A percentile compares a stretch with the other conserved stretches of the same genome.
phyloP scores from a whole-genome alignment of 192 early-diverging fungal genomes.

The Linderina pennispora region DNA sequence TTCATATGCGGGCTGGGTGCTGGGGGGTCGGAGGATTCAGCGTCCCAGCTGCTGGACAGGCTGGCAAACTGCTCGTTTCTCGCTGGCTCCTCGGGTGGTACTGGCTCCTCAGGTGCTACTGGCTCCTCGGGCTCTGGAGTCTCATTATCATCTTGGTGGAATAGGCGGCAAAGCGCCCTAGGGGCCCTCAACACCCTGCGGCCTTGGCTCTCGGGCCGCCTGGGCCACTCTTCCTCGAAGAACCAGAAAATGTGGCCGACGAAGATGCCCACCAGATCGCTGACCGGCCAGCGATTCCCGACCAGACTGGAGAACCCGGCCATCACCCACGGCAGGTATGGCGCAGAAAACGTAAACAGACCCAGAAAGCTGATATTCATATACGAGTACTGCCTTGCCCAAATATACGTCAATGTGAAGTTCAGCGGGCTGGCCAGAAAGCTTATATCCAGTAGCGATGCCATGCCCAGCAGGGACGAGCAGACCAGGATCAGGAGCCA shows the following conservation, averaged over 20 bases:
- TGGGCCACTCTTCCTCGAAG: constrained; percentile 91
- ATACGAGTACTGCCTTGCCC: constrained; percentile 94
- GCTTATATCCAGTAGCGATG: constrained; percentile 47
- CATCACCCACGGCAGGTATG: constrained; percentile 88
- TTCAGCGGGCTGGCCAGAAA: constrained; percentile 82
- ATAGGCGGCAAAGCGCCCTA: constrained; percentile 13
- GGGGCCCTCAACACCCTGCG: constrained; percentile 17
- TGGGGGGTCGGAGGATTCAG: too few species aligned
- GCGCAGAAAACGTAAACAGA: constrained; percentile 84
- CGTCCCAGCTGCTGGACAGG: too few species aligned
- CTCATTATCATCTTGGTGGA: constrained; percentile 28
- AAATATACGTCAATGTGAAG: constrained; percentile 88
- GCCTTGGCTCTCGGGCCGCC: constrained; percentile 51
- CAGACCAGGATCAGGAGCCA: constrained; percentile 78
- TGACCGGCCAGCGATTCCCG: constrained; percentile 59
- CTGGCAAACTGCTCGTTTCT: too few species aligned
- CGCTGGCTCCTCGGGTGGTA: too few species aligned
- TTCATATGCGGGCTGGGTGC: too few species aligned
- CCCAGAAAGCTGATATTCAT: constrained; percentile 85
- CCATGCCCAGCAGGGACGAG: constrained; percentile 44
- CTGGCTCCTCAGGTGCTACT: too few species aligned
- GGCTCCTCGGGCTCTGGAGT: too few species aligned
- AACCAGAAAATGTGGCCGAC: constrained; percentile 96
- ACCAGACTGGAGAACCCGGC: constrained; percentile 82
- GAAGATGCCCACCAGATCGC: constrained; percentile 76